Percentiles rank a stretch among this genome's conserved stretches.
phyloP scores from a whole-genome alignment of 192 early-diverging fungal species.

The Jimgerdemannia flammicorona region DNA sequence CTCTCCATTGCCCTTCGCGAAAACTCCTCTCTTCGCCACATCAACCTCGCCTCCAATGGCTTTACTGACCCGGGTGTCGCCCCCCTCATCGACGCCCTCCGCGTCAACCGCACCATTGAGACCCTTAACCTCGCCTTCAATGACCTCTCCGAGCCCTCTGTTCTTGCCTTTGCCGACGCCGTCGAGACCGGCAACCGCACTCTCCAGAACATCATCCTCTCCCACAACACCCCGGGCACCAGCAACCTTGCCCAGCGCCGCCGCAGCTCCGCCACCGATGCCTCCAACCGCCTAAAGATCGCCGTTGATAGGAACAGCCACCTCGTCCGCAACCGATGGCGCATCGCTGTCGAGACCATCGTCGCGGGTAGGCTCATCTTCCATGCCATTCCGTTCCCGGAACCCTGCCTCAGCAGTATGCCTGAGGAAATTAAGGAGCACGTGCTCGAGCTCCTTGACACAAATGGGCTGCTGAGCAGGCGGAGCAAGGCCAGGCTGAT shows the following conservation, averaged over 20 bases:
- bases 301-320: not conserved
- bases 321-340: not conserved
- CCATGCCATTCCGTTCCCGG: not conserved
- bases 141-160: constrained; percentile 3
- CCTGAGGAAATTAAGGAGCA: not conserved
- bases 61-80: constrained; percentile 3
- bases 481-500: not conserved
- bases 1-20: not conserved
- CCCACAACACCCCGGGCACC: not conserved
- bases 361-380: not conserved
- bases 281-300: not conserved
- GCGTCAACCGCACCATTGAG: constrained; percentile 10
- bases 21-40: constrained; percentile 4
- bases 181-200: not conserved
- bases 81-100: constrained; percentile 11
- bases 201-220: not conserved
- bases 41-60: constrained; percentile 4
- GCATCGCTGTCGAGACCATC: not conserved
- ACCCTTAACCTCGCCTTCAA: constrained; percentile 12
- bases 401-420: not conserved
- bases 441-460: not conserved
- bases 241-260: not conserved
- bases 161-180: constrained; percentile 8
- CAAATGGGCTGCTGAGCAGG: not conserved
- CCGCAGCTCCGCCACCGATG: not conserved